Conservation (phyloP, 345 rosid genomes). For the Salix caprea region DNA sequence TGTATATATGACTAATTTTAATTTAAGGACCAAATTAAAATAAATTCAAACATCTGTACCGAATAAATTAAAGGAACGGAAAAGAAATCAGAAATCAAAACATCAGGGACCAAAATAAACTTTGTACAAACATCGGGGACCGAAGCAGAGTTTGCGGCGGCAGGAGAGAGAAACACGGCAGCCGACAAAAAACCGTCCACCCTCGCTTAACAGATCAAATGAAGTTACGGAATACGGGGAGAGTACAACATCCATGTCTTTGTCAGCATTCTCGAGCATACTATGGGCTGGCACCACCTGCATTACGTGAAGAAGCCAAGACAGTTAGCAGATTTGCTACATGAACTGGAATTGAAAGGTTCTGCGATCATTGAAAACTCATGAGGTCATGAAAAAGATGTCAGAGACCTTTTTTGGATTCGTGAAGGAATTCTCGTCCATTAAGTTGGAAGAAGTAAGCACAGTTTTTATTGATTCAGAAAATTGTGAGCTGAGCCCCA, state of each 20-base stretch:
- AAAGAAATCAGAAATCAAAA: no score
- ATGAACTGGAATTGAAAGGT: neutral
- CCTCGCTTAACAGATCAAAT: slow-evolving; percentile 56
- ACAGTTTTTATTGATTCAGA: slow-evolving; percentile 59
- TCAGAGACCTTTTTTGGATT: slow-evolving; percentile 59
- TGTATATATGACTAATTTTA: no score
- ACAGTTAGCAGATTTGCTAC: neutral
- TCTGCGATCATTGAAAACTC: no score
- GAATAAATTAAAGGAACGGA: no score
- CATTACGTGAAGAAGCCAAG: neutral
- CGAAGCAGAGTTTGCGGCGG: slow-evolving; percentile 14
- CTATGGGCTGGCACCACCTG: slow-evolving; percentile 64
- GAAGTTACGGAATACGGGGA: slow-evolving; percentile 68
- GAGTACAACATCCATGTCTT: slow-evolving; percentile 48
- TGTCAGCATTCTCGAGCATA: slow-evolving; percentile 37
- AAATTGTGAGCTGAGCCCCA: slow-evolving; percentile 42
- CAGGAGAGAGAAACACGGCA: no score
- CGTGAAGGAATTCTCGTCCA: slow-evolving; percentile 83
- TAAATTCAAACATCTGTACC: no score
- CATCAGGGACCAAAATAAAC: no score
- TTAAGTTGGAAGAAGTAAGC: slow-evolving; percentile 58
- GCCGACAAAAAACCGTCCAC: no score
- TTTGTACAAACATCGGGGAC: no score
- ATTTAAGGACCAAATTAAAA: no score
- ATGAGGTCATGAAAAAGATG: neutral